phyloP scores from a whole-genome alignment of 2,329 filamentous ascomycete species.

The Magnaporthiopsis incrustans region DNA sequence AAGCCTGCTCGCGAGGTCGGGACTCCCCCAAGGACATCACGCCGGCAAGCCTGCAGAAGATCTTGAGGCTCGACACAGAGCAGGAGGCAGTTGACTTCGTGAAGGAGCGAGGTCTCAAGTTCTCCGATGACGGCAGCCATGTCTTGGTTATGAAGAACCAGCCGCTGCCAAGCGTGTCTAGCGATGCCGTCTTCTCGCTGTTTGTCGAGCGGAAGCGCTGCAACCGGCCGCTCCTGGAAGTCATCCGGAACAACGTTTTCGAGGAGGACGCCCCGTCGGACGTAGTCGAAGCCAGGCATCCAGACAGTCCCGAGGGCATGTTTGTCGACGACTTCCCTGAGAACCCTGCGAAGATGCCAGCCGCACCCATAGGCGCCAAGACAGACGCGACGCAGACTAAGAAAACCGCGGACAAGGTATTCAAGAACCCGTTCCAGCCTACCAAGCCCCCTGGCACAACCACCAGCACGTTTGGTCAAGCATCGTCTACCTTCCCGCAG shows the following conservation, averaged over 20 bases:
- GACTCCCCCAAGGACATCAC: slow-evolving; percentile 54
- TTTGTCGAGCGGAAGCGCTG: slow-evolving; percentile 56
- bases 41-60: slow-evolving; percentile 43
- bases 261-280: slow-evolving; percentile 23
- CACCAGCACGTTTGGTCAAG: background rate
- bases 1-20: slow-evolving; percentile 47
- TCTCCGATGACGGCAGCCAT: slow-evolving; percentile 32
- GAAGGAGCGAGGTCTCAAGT: slow-evolving; percentile 46
- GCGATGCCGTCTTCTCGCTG: slow-evolving; percentile 43
- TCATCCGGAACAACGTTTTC: slow-evolving; percentile 49
- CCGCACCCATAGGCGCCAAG: background rate
- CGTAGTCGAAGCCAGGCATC: slow-evolving; percentile 1
- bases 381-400: background rate
- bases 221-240: slow-evolving; percentile 38
- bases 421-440: background rate
- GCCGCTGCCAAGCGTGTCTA: slow-evolving; percentile 20
- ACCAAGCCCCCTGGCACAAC: background rate
- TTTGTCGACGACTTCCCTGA: slow-evolving; percentile 17
- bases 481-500: background rate
- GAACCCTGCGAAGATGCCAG: background rate
- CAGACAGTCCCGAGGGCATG: slow-evolving; percentile 15
- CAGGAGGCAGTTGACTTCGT: slow-evolving; percentile 59
- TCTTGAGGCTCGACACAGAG: slow-evolving; percentile 60
- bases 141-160: slow-evolving; percentile 29
- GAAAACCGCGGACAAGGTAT: background rate